Conservation (phyloP, 148 eudicot species). For the Amaranthus palmeri region DNA sequence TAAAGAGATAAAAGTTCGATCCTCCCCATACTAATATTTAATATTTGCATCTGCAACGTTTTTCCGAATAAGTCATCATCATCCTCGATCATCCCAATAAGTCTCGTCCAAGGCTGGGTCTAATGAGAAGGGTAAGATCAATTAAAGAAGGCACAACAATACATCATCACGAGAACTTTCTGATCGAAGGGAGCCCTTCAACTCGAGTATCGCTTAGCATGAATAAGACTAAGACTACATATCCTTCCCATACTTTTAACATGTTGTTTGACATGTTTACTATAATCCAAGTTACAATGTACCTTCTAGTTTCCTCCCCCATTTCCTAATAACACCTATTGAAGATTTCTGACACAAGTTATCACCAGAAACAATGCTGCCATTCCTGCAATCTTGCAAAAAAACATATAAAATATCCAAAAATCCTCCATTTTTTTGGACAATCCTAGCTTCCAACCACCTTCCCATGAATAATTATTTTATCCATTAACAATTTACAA, state of each 20-base stretch:
- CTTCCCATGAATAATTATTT: constrained; percentile 19
- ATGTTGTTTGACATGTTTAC: not conserved
- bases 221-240: no score
- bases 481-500: not conserved
- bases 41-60: no score
- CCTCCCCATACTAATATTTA: no score
- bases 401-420: not conserved
- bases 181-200: no score
- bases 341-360: constrained; percentile 26
- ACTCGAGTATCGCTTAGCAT: no score
- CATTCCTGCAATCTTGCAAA: constrained; percentile 6
- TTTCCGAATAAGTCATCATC: no score
- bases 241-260: not conserved
- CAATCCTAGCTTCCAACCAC: constrained; percentile 19
- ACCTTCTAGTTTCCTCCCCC: constrained; percentile 22
- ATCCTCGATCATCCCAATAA: no score
- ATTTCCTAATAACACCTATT: constrained; percentile 13
- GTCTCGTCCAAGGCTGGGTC: no score
- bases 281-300: constrained; percentile 5
- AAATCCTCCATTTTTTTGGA: constrained; percentile 1
- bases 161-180: no score
- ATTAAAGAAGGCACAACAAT: no score
- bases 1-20: no score
- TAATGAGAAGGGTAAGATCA: no score
- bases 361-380: constrained; percentile 4